Evolutionary conservation across 169 alveolate species (phyloP), one percentile per base, ranked within the genome.

Genomic region (Cryptosporidium tyzzeri): DNA sequence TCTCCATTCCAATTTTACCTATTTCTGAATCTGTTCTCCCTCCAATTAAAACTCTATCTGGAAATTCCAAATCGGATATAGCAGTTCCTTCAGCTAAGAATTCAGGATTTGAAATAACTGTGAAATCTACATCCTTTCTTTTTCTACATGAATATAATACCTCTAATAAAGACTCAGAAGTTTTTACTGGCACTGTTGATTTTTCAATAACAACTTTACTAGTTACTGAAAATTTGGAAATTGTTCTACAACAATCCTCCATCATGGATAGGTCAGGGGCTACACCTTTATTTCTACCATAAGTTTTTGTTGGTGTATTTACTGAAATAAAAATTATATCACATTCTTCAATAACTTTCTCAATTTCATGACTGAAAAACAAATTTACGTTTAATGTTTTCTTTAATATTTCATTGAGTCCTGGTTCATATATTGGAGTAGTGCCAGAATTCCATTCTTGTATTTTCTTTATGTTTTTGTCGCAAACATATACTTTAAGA

Each of bases 11-110:
- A 59, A 59, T 70, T 35, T 41, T 61, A 35, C 94, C 94, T 10
- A 84, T 85, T 31, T 58, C 65, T 3, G 71, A 39, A 44, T 86
- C 91, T n/a, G 58, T 65, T 33, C 85, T 93, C 5, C 96, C 96
- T 5, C 97, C 96, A 35, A 93, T 93, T 50, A 94, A 84, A 37
- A 96, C 96, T 86, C 98, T 94, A 58, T 96, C 97, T 8, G 97
- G 97, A 39, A 85, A 53, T 29, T 93, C 80, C 10, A 95, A 71
- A 70, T 95, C 96, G 21, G 91, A 39, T 10, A 96, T 93, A 23
- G 97, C 97, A 16, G 93, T 91, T 16, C 97, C 97, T 84, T 96
- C 97, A 35, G 98, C 96, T 29, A 96, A 91, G 89, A 96, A 95
- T 91, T 96, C 98, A 0, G 98, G 98, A 41, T 93, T 94, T 0